Base-by-base conservation (phyloP, 2,329 filamentous ascomycete genomes). In the Aspergillus piperis region DNA sequence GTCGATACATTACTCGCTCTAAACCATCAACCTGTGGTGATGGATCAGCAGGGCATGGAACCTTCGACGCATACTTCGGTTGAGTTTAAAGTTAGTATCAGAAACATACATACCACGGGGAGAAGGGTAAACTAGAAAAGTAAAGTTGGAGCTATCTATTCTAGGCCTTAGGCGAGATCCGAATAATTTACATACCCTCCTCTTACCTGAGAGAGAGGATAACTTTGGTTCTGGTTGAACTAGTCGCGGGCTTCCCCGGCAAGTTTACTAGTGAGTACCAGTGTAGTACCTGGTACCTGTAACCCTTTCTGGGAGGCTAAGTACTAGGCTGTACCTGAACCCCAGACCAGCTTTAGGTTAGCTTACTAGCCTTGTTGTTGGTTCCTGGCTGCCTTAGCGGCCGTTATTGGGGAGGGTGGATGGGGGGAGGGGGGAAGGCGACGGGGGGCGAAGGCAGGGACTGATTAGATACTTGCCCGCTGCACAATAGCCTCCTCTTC, bases 181-280 rank as follows among this genome's bases (percentile, higher is more conserved):
- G 50, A 53, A 41, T 53, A 17, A 41, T 30, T 30, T 30, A 13
- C 11, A 36, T 11, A 13, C 11, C 10, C 10, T 6, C 27, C 27
- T 10, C 27, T 30, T 30, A 30, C 27, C 27, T 30, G 19, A 13
- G 3, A 6, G 32, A 36, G 32, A 36, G 5, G 32, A 36, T 15
- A 36, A 36, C 32, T 25, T 19, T 44, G 57, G 50, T 54, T 59
- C 57, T 59, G 57, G 57, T 54, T 48, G 50, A 52, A 44, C 41
- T 54, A 54, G 41, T n/a, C 32, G 32, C 32, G 32, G 50, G 27
- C 30, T 54, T 42, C n/a, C 41, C 41, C 41, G 38, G 17, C 44
- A 38, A 36, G 11, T 1, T 30, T 42, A 49, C 47, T 49, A 49
- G 47, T 27, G 47, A 49, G 47, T 49, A 44, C 41, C 19, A 21